phyloP scores from a whole-genome alignment of 2,329 filamentous ascomycete genomes.

The Bipolaris oryzae region DNA sequence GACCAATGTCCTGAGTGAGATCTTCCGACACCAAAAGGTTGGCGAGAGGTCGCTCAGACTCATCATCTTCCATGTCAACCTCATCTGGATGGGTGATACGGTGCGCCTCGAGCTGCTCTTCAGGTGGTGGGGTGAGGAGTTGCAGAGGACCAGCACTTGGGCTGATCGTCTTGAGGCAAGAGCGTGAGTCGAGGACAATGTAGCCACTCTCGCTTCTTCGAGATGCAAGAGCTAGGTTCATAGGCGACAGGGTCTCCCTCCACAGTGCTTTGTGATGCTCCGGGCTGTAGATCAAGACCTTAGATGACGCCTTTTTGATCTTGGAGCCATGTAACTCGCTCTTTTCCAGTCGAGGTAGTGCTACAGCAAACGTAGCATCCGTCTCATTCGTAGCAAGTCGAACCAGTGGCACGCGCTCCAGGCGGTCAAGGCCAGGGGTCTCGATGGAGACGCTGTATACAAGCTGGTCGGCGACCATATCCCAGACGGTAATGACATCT shows the following conservation, averaged over 20 bases:
- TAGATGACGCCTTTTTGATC: slow-evolving; percentile 51
- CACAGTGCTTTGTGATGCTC: slow-evolving; percentile 65
- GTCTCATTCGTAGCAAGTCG: slow-evolving; percentile 74
- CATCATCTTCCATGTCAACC: slow-evolving; percentile 14
- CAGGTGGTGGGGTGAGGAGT: slow-evolving; percentile 40
- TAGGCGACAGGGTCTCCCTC: slow-evolving; percentile 59
- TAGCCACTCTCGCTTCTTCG: slow-evolving; percentile 71
- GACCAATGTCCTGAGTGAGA: slow-evolving; percentile 19
- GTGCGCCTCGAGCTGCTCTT: slow-evolving; percentile 41
- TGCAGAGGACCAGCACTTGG: slow-evolving; percentile 36
- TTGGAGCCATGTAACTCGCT: slow-evolving; percentile 36
- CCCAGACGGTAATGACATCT: slow-evolving; percentile 76
- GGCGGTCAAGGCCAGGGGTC: slow-evolving; percentile 41
- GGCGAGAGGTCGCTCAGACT: slow-evolving; percentile 4
- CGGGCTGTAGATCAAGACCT: slow-evolving; percentile 70
- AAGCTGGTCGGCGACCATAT: slow-evolving; percentile 79
- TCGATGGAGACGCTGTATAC: slow-evolving; percentile 67
- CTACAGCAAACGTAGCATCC: slow-evolving; percentile 53
- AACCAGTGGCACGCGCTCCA: slow-evolving; percentile 49
- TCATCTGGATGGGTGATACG: slow-evolving; percentile 14
- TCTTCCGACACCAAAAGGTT: slow-evolving; percentile 11
- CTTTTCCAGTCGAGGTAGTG: slow-evolving; percentile 46
- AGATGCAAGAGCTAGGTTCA: slow-evolving; percentile 71
- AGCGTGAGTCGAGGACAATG: slow-evolving; percentile 74
- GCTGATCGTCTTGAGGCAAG: slow-evolving; percentile 65